These are phyloP conservation scores for Colletotrichum sp. DNA, from an alignment of 2,329 filamentous ascomycete genomes.

Conservation along the genomic window DNA sequence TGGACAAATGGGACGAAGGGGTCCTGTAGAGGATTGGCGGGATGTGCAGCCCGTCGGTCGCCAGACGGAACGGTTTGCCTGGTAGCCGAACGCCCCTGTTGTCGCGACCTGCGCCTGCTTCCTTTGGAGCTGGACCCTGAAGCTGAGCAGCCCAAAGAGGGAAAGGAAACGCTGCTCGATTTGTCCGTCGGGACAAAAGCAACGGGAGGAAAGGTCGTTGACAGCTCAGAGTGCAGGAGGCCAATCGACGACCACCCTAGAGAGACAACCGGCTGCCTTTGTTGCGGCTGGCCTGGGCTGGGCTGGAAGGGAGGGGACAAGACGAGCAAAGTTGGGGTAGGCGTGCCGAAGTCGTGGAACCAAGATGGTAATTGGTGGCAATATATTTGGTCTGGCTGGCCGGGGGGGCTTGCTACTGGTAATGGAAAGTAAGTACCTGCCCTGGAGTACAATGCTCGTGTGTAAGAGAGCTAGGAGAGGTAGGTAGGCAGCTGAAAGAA, in stretches of 20 bases:
- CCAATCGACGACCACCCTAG: not conserved
- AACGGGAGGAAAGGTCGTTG: not conserved
- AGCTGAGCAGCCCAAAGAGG: conserved; percentile 5
- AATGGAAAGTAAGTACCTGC: not conserved
- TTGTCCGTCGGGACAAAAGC: not conserved
- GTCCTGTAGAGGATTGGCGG: not conserved
- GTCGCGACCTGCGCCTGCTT: conserved; percentile 1
- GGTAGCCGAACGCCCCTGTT: conserved; percentile 11
- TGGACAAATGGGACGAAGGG: not conserved
- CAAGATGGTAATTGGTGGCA: conserved; percentile 13
- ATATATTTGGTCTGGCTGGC: not conserved
- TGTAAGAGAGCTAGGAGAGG: not conserved
- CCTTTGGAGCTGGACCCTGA: conserved; percentile 14
- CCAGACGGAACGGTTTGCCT: conserved; percentile 16
- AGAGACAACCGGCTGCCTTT: not conserved
- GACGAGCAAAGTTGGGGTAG: conserved; percentile 7
- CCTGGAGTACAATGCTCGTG: not conserved
- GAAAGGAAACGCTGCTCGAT: not conserved
- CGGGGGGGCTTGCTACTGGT: not conserved
- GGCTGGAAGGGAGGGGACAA: not conserved
- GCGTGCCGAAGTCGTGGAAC: not conserved
- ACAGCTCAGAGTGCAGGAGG: conserved; percentile 4
- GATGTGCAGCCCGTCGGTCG: conserved; percentile 9
- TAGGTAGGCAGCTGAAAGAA: not conserved
- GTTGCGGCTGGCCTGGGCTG: not conserved